Percentiles rank a stretch among this genome's conserved stretches.
Evolutionary conservation across 2,329 filamentous ascomycete genomes (phyloP).

Genomic region (Phialophora tarda): DNA sequence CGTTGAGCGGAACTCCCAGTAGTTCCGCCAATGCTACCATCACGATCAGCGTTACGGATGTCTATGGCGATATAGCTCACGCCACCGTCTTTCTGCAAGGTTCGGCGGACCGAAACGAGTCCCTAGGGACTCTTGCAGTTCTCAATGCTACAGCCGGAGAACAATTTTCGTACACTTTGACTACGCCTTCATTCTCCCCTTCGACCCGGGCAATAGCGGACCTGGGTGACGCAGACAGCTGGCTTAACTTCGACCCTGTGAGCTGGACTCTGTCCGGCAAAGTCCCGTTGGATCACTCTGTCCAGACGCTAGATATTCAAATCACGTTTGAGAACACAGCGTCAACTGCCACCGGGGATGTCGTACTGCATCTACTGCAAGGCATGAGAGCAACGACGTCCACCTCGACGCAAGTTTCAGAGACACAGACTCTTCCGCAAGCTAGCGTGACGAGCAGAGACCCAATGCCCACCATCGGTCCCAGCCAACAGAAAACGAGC

Average conservation of each 20-base stretch:
- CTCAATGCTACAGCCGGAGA: slow-evolving; percentile 58
- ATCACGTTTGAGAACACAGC: slow-evolving; percentile 25
- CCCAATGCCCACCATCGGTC: neutral
- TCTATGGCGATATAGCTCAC: slow-evolving; percentile 64
- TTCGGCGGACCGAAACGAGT: slow-evolving; percentile 43
- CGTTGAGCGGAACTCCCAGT: slow-evolving; percentile 67
- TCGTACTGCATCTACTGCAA: slow-evolving; percentile 5
- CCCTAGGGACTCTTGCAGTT: slow-evolving; percentile 52
- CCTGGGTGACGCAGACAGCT: slow-evolving; percentile 16
- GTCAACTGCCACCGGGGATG: slow-evolving; percentile 6
- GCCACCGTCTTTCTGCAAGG: slow-evolving; percentile 59
- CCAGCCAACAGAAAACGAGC: neutral
- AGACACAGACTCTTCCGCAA: slow-evolving; percentile 6
- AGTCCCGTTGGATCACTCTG: slow-evolving; percentile 14
- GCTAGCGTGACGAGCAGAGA: slow-evolving; percentile 21
- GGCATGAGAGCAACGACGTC: neutral
- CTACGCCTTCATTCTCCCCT: slow-evolving; percentile 3
- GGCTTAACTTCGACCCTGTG: slow-evolving; percentile 28
- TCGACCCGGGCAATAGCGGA: slow-evolving; percentile 13
- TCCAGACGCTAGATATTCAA: slow-evolving; percentile 14
- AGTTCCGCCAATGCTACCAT: slow-evolving; percentile 66
- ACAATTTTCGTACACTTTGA: slow-evolving; percentile 45
- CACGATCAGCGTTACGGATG: slow-evolving; percentile 64
- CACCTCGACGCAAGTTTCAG: neutral
- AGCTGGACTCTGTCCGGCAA: slow-evolving; percentile 23